Evolutionary conservation across 306 rosid species (phyloP).

Genomic region (Sicyos baderoa): DNA sequence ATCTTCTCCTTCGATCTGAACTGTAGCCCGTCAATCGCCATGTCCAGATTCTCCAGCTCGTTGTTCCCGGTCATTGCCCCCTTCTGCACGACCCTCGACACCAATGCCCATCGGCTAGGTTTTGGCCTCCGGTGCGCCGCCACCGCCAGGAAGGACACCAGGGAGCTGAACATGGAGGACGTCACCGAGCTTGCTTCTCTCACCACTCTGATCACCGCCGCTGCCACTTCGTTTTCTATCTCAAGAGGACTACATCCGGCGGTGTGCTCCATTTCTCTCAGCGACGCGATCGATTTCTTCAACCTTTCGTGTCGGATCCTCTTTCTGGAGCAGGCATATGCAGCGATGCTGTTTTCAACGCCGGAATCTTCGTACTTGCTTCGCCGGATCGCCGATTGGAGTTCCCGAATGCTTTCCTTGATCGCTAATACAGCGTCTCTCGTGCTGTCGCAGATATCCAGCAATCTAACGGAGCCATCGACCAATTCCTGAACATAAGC

Average conservation of each 20-base stretch:
- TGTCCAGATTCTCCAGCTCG: conserved; percentile 46
- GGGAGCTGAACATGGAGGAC: conserved; percentile 35
- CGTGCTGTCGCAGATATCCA: conserved; percentile 44
- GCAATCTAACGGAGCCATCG: conserved; percentile 41
- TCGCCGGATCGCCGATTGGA: conserved; percentile 56
- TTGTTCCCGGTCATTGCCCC: conserved; percentile 19
- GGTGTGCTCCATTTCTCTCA: conserved; percentile 34
- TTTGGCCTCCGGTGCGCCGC: conserved; percentile 37
- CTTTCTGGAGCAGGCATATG: conserved; percentile 37
- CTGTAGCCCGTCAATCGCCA: conserved; percentile 34
- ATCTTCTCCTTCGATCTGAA: conserved; percentile 31
- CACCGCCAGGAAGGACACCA: conserved; percentile 28
- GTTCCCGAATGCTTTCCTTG: conserved; percentile 35
- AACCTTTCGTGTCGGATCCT: conserved; percentile 35
- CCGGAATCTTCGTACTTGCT: conserved; percentile 41
- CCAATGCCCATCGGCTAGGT: conserved; percentile 52
- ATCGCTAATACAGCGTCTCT: conserved; percentile 38
- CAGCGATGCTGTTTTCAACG: conserved; percentile 26
- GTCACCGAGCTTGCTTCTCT: conserved; percentile 53
- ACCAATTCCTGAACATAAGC: conserved; percentile 55
- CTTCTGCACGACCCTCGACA: conserved; percentile 43
- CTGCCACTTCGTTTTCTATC: conserved; percentile 32
- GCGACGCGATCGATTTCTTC: conserved; percentile 30
- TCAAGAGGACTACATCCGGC: conserved; percentile 14
- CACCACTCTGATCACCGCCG: conserved; percentile 41